Evolutionary conservation across 1,139 yeast species (phyloP), one percentile per base, ranked within the genome.

Genomic region (Hemisphaericaspora xylanilytica): DNA sequence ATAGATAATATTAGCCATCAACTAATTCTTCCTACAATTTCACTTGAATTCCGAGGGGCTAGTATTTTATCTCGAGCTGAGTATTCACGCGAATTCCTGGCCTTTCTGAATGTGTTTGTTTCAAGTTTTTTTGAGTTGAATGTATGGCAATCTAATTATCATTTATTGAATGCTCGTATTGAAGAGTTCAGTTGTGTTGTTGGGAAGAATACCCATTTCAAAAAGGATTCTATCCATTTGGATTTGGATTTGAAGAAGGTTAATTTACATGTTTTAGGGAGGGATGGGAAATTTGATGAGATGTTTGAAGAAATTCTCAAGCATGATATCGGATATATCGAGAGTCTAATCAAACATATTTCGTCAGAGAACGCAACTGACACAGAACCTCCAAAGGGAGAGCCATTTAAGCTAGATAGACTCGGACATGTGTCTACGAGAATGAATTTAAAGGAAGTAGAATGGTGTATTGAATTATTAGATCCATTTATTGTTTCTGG

Each of bases 401-500:
- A 29, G n/a, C 9, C 22, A 11, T 16, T 11, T 17, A 15, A 21
- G 16, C 6, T 22, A 4, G 39, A 38, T 12, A 27, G 29, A 7
- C 28, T 46, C 21, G 32, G 32, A 32, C 14, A 33, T 26, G 40
- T 58, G n/a, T 51, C 53, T 1, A 32, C 61, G 6, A 52, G 45
- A 17, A 16, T 56, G 21, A 53, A 48, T 14, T 24, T 60, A 9
- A 52, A 52, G 9, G 58, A 59, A 35, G 41, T 52, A n/a, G 40
- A 47, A 6, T 63, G 59, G 55, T 35, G 44, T 12, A 7, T 59
- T 5, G 58, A 55, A 25, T 24, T 54, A 2, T 34, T 63, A 4
- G 37, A 49, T 16, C 53, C 67, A 3, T 38, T 47, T 14, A 12
- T 20, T 2, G 16, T 44, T 12, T 33, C 31, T 13, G 46, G 47